These are phyloP conservation scores for Fomes fomentarius DNA, from an alignment of 1,284 basidiomycete genomes.

Conservation along the genomic window DNA sequence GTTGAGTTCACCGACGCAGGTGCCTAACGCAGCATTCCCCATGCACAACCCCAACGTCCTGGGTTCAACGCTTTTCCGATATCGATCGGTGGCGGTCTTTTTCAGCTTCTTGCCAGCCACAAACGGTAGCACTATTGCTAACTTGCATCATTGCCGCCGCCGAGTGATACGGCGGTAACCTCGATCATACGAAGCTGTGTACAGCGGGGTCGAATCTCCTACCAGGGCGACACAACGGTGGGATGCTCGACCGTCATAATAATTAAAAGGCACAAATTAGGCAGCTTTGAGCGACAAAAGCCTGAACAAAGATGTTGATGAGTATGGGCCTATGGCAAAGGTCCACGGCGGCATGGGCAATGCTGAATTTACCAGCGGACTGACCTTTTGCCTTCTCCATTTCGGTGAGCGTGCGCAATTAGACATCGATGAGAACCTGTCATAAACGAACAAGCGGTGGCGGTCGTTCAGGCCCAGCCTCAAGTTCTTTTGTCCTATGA, in stretches of 20 bases:
- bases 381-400: too few relatives aligned
- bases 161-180: constrained; percentile 4
- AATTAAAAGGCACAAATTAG: neutral
- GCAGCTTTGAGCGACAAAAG: neutral
- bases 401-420: too few relatives aligned
- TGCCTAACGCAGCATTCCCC: neutral
- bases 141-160: neutral
- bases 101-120: neutral
- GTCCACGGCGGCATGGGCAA: too few relatives aligned
- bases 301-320: too few relatives aligned
- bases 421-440: too few relatives aligned
- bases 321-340: too few relatives aligned
- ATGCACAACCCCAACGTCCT: neutral
- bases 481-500: too few relatives aligned
- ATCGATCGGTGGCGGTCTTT: neutral
- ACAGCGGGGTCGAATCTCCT: neutral
- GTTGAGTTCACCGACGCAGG: too few relatives aligned
- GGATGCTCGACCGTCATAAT: constrained; percentile 3
- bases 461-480: too few relatives aligned
- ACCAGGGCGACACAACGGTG: neutral
- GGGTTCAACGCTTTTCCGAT: too few relatives aligned
- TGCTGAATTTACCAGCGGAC: too few relatives aligned
- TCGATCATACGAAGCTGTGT: constrained; percentile 5
- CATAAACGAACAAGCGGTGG: too few relatives aligned
- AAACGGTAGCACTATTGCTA: neutral